Conservation (phyloP, 306 rosid genomes). For the Cyamopsis tetragonoloba region DNA sequence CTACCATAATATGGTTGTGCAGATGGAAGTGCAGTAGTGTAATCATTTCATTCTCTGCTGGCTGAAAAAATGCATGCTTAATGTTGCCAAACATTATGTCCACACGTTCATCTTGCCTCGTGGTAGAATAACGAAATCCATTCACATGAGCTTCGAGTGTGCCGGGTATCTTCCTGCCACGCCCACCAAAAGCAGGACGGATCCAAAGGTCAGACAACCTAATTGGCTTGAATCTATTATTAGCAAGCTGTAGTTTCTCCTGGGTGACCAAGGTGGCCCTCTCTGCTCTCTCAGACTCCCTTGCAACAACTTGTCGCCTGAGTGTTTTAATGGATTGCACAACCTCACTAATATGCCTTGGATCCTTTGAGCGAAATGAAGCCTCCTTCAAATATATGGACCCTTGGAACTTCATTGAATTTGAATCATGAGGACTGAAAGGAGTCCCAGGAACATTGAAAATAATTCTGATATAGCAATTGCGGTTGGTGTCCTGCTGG, state of each 20-base stretch:
- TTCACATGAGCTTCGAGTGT: conserved; percentile 84
- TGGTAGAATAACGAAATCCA: conserved; percentile 80
- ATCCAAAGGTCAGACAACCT: conserved; percentile 85
- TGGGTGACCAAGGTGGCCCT: conserved; percentile 94
- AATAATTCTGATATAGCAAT: conserved; percentile 61
- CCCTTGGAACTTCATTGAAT: conserved; percentile 62
- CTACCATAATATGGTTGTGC: conserved; percentile 87
- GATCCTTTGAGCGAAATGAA: conserved; percentile 89
- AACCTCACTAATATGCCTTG: conserved; percentile 80
- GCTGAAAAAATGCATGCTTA: conserved; percentile 88
- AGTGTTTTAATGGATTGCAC: conserved; percentile 82
- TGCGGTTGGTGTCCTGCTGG: conserved; percentile 62
- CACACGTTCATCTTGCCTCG: conserved; percentile 78
- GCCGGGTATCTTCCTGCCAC: conserved; percentile 89
- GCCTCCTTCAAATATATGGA: conserved; percentile 88
- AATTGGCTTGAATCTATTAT: conserved; percentile 83
- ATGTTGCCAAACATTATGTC: conserved; percentile 77
- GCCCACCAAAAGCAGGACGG: conserved; percentile 90
- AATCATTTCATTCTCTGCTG: conserved; percentile 95
- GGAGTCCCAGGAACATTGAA: conserved; percentile 91
- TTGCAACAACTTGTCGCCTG: conserved; percentile 72
- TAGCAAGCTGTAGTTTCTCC: conserved; percentile 88
- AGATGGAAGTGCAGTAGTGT: conserved; percentile 85
- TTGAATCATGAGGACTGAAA: conserved; percentile 77
- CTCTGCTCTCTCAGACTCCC: conserved; percentile 98